Percentiles rank a stretch among this genome's conserved stretches.
phyloP scores from a whole-genome alignment of 768 basidiomycete genomes.

The Pleurotus ostreatus region DNA sequence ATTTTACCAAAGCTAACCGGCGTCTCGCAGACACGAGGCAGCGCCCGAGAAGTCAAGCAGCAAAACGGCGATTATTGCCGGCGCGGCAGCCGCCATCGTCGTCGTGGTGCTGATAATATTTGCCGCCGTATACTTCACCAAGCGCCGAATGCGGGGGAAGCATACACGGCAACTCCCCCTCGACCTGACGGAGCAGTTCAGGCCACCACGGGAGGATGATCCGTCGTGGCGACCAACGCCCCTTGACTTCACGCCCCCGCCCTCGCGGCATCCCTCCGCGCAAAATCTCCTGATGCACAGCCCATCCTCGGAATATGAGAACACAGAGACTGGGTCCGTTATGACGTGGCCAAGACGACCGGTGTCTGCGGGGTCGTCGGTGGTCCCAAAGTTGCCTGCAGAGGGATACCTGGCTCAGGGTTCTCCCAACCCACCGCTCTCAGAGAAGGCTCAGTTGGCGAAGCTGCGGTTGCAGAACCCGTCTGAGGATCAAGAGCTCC shows the following conservation, averaged over 20 bases:
- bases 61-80: neutral
- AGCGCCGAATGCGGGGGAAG: neutral
- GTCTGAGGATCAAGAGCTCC: neutral
- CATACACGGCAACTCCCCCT: neutral
- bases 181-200: neutral
- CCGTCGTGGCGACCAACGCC: constrained; percentile 1
- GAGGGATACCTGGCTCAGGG: neutral
- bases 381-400: neutral
- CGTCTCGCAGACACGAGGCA: neutral
- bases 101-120: neutral
- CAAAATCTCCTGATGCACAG: neutral
- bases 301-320: neutral
- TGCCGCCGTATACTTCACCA: neutral
- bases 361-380: neutral
- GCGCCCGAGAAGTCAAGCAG: neutral
- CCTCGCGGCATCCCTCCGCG: neutral
- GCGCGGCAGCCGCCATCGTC: neutral
- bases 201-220: neutral
- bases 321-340: neutral
- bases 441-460: neutral
- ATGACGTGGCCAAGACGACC: too few species aligned
- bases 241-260: neutral
- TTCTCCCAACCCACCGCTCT: neutral
- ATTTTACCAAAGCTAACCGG: too few species aligned
- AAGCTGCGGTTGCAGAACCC: constrained; percentile 1